Percentiles rank a stretch among this genome's conserved stretches.
Conservation (phyloP, 148 eudicot genomes). For the Rhododendron ferrugineum region DNA sequence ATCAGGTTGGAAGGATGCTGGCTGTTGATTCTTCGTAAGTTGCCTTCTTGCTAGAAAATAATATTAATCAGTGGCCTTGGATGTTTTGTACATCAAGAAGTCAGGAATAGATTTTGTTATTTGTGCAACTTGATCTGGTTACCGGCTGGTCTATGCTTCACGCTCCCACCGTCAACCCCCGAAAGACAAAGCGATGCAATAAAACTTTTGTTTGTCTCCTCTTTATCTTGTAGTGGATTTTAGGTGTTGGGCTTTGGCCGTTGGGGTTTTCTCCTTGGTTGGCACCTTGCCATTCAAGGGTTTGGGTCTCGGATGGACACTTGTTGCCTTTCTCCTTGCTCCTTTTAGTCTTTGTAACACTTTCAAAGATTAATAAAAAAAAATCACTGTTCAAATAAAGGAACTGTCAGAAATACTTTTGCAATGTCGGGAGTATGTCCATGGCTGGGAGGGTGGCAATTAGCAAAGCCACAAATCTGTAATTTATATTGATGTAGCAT, state of each 20-base stretch:
- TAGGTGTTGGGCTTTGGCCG: no score
- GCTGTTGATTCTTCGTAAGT: slow-evolving; percentile 76
- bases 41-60: slow-evolving; percentile 9
- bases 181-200: not conserved
- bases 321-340: no score
- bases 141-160: not conserved
- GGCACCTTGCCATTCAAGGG: no score
- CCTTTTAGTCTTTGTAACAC: no score
- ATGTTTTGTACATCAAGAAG: not conserved
- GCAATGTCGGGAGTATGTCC: not conserved
- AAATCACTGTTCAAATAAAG: no score
- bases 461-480: not conserved
- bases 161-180: not conserved
- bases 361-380: no score
- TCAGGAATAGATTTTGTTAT: not conserved
- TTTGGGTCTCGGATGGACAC: no score
- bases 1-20: slow-evolving; percentile 80
- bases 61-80: not conserved
- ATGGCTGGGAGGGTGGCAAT: not conserved
- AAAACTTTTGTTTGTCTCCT: not conserved
- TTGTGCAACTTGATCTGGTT: not conserved
- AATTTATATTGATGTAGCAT: not conserved
- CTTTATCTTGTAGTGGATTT: not conserved
- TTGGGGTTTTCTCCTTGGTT: no score
- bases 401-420: not conserved